Conservation (phyloP, 1,284 basidiomycete species). For the Porodaedalea pini region DNA sequence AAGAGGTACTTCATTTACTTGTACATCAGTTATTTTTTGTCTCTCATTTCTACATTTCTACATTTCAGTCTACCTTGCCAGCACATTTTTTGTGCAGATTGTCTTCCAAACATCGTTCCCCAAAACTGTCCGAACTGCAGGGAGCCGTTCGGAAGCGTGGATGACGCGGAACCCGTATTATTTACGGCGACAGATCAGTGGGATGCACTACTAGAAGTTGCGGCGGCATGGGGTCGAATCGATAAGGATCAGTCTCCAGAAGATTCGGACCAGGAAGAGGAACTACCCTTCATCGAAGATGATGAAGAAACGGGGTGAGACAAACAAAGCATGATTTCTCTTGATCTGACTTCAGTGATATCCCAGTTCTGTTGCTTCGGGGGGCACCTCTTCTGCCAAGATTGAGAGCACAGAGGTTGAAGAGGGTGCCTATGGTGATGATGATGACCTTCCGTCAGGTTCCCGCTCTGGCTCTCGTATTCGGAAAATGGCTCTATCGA, state of each 20-base stretch:
- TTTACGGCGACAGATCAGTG: constrained; percentile 45
- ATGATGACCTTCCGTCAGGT: neutral
- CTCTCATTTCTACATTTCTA: neutral
- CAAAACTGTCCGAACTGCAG: constrained; percentile 44
- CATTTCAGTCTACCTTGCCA: constrained; percentile 39
- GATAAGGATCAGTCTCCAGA: constrained; percentile 30
- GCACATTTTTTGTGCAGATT: constrained; percentile 41
- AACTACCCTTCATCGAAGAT: constrained; percentile 36
- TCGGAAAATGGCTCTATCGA: neutral
- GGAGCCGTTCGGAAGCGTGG: constrained; percentile 23
- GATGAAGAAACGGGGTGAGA: constrained; percentile 23
- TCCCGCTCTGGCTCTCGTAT: neutral
- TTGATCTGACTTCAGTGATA: neutral
- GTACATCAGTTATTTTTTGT: constrained; percentile 1
- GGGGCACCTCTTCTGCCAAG: neutral
- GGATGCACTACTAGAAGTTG: constrained; percentile 45
- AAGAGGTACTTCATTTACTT: constrained; percentile 30
- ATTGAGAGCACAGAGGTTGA: neutral
- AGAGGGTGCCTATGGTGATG: neutral
- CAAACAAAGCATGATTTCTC: neutral
- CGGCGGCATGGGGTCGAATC: constrained; percentile 37
- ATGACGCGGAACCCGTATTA: constrained; percentile 39
- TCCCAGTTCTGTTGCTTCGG: neutral
- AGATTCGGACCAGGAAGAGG: constrained; percentile 42
- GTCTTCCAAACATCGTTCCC: constrained; percentile 30